Evolutionary conservation across 2,329 filamentous ascomycete species (phyloP).

Genomic region (Cordyceps fumosorosea): DNA sequence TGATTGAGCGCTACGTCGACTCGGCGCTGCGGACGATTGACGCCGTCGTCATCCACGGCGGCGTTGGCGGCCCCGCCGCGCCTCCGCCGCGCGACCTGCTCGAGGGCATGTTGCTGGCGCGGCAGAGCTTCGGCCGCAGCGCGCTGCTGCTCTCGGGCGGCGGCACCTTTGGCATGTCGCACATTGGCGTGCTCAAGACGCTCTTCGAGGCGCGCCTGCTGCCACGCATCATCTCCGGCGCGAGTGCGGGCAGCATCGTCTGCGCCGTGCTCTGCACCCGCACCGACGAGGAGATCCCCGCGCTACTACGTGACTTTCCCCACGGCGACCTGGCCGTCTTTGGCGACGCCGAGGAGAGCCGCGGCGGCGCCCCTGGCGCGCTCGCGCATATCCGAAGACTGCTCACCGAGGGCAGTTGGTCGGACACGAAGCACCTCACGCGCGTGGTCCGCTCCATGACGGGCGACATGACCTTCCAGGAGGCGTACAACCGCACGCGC

Average conservation of each 20-base stretch:
- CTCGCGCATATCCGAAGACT: slow-evolving; percentile 65
- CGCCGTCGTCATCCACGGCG: slow-evolving; percentile 58
- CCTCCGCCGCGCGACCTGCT: slow-evolving; percentile 51
- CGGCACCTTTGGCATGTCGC: slow-evolving; percentile 86
- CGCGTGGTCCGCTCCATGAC: slow-evolving; percentile 75
- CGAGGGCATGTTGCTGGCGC: slow-evolving; percentile 63
- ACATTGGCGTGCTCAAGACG: slow-evolving; percentile 80
- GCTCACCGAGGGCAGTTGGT: slow-evolving; percentile 75
- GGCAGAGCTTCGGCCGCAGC: slow-evolving; percentile 79
- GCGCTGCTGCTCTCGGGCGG: slow-evolving; percentile 79
- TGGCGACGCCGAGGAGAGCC: slow-evolving; percentile 47
- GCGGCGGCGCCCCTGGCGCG: slow-evolving; percentile 58
- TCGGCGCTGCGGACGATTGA: slow-evolving; percentile 70
- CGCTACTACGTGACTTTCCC: slow-evolving; percentile 62
- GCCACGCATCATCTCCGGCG: slow-evolving; percentile 80
- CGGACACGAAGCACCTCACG: slow-evolving; percentile 75
- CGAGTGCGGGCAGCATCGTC: slow-evolving; percentile 82
- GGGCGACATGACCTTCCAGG: slow-evolving; percentile 88
- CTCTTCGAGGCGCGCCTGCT: slow-evolving; percentile 69
- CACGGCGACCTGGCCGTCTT: slow-evolving; percentile 79
- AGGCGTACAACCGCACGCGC: slow-evolving; percentile 90
- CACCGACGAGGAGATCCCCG: slow-evolving; percentile 71
- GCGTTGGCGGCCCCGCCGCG: slow-evolving; percentile 34
- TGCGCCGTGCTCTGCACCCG: slow-evolving; percentile 72
- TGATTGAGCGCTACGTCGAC: slow-evolving; percentile 83